Evolutionary conservation across 1,139 yeast species (phyloP).

Genomic region (Pichia terricola): DNA sequence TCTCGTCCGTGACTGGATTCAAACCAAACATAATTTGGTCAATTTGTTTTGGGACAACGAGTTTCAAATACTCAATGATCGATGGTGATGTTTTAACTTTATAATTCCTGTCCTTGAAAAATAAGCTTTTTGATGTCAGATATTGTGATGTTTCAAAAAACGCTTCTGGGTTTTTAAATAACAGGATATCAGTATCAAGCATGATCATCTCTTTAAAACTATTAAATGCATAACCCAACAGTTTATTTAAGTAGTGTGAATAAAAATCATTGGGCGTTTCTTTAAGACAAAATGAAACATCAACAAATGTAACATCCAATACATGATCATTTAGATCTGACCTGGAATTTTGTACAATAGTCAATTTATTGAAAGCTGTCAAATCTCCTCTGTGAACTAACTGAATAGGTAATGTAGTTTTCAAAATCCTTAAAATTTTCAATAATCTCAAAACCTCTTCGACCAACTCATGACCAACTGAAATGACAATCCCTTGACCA

Average conservation of each 20-base stretch:
- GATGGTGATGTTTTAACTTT: constrained; percentile 22
- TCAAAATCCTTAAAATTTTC: constrained; percentile 35
- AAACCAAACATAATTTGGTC: constrained; percentile 15
- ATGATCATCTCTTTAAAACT: constrained; percentile 40
- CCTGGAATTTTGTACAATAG: constrained; percentile 28
- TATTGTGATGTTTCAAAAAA: constrained; percentile 24
- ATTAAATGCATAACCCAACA: constrained; percentile 37
- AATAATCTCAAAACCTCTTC: constrained; percentile 34
- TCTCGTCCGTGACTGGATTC: background rate
- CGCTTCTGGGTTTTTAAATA: constrained; percentile 29
- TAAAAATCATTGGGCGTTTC: constrained; percentile 26
- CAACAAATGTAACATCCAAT: constrained; percentile 36
- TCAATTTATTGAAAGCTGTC: constrained; percentile 19
- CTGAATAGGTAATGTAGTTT: constrained; percentile 42
- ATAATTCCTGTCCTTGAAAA: constrained; percentile 33
- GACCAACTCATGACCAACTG: constrained; percentile 35
- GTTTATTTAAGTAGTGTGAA: constrained; percentile 34
- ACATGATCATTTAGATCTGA: background rate
- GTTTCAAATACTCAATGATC: constrained; percentile 37
- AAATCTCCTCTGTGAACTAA: constrained; percentile 38
- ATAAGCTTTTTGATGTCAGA: constrained; percentile 26
- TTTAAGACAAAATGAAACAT: constrained; percentile 27
- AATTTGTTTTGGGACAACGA: constrained; percentile 30
- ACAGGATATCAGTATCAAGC: constrained; percentile 45
- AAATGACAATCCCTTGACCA: constrained; percentile 44